Conservation (phyloP, 495 filamentous ascomycete species). For the Aspergillus bertholletiae region DNA sequence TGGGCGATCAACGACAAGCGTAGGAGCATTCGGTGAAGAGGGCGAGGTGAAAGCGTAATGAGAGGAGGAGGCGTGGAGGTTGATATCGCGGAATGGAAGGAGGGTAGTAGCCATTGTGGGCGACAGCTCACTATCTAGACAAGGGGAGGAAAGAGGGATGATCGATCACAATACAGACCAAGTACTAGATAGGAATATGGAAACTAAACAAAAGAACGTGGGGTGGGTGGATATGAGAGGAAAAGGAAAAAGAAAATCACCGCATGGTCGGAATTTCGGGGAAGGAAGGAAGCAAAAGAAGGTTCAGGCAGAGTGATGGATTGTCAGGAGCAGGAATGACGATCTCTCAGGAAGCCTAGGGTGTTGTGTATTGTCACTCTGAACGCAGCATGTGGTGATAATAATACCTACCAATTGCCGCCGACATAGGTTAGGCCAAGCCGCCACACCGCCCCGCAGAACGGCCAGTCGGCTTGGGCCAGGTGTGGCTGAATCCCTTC, state of each 20-base stretch:
- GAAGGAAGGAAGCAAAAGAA: background rate
- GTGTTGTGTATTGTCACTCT: background rate
- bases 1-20: conserved; percentile 83
- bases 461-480: conserved; percentile 11
- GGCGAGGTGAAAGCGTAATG: conserved; percentile 97
- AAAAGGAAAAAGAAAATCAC: conserved; percentile 1
- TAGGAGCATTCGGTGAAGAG: conserved; percentile 82
- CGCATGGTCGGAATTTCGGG: background rate
- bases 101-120: conserved; percentile 52
- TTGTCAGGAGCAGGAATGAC: background rate
- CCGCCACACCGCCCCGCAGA: conserved; percentile 22
- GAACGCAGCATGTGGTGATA: conserved; percentile 16
- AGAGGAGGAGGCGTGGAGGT: conserved; percentile 83
- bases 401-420: conserved; percentile 1
- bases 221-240: background rate
- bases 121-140: conserved; percentile 6
- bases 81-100: conserved; percentile 92
- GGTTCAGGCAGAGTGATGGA: background rate
- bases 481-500: conserved; percentile 25
- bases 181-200: background rate
- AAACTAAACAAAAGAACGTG: background rate
- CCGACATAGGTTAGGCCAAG: conserved; percentile 6
- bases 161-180: too few species aligned
- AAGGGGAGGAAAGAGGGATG: conserved; percentile 9
- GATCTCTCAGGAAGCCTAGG: conserved; percentile 6